Evolutionary conservation across 306 rosid species (phyloP).

Genomic region (Vicia sativa): DNA sequence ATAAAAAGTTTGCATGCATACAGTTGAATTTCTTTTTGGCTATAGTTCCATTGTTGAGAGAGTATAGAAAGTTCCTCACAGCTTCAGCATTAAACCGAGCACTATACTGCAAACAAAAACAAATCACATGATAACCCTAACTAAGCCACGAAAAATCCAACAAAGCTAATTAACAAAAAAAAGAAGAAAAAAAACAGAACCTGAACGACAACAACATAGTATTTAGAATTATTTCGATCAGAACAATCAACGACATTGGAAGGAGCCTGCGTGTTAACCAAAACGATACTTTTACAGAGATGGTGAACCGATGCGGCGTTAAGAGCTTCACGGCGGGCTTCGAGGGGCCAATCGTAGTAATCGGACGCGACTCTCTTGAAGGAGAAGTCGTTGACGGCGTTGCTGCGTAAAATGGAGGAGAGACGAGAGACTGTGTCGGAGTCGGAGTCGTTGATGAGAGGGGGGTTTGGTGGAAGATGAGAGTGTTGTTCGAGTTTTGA

Average conservation of each 20-base stretch:
- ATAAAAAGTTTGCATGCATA: constrained; percentile 36
- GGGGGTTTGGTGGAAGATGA: constrained; percentile 21
- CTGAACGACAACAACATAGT: constrained; percentile 77
- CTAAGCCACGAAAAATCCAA: background rate
- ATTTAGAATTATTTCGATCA: constrained; percentile 81
- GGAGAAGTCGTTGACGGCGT: constrained; percentile 62
- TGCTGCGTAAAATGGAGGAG: constrained; percentile 59
- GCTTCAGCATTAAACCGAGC: constrained; percentile 57
- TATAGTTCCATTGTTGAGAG: constrained; percentile 49
- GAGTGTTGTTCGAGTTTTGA: constrained; percentile 58
- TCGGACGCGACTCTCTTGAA: constrained; percentile 73
- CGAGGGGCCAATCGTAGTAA: constrained; percentile 88
- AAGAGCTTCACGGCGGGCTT: constrained; percentile 70
- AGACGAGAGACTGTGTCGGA: constrained; percentile 64
- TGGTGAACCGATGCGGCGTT: constrained; percentile 70
- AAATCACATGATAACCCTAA: background rate
- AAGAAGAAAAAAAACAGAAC: background rate
- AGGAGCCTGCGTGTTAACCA: constrained; percentile 87
- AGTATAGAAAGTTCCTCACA: constrained; percentile 47
- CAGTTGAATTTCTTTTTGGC: constrained; percentile 54
- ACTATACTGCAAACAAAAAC: constrained; percentile 47
- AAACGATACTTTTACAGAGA: constrained; percentile 95
- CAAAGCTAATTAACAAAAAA: background rate
- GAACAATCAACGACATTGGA: constrained; percentile 69
- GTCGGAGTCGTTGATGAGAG: constrained; percentile 8